Percentiles rank a stretch among this genome's conserved stretches.
Conservation (phyloP, 768 basidiomycete species). For the Solioccasus polychromus region DNA sequence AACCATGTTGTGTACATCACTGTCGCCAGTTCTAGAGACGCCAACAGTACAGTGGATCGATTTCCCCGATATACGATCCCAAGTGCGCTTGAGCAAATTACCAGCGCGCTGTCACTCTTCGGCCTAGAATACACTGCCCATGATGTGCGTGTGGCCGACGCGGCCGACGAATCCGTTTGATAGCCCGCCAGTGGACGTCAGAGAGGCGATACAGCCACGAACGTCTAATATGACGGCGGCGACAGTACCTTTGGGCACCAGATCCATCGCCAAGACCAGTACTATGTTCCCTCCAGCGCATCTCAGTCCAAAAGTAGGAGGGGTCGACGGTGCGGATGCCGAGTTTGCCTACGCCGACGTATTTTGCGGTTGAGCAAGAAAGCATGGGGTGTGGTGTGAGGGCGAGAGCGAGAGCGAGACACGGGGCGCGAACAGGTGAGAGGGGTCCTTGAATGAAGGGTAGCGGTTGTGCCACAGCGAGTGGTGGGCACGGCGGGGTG, state of each 20-base stretch:
- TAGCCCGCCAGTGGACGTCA: constrained; percentile 81
- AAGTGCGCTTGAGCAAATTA: constrained; percentile 37
- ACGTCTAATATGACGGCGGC: constrained; percentile 80
- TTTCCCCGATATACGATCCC: constrained; percentile 39
- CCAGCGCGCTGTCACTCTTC: constrained; percentile 68
- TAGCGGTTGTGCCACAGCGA: constrained; percentile 61
- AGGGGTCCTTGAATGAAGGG: constrained; percentile 74
- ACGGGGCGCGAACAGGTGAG: constrained; percentile 67
- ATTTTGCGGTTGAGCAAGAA: constrained; percentile 63
- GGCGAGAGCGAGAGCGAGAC: constrained; percentile 68
- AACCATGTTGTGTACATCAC: constrained; percentile 51
- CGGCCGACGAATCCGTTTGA: constrained; percentile 84
- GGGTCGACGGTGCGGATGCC: constrained; percentile 63
- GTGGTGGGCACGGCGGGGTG: constrained; percentile 56
- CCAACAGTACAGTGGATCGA: constrained; percentile 50
- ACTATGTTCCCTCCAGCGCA: constrained; percentile 75
- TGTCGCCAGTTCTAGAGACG: constrained; percentile 83
- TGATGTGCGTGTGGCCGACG: constrained; percentile 75
- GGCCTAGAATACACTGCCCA: constrained; percentile 82
- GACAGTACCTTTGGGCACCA: constrained; percentile 73
- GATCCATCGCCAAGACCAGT: constrained; percentile 65
- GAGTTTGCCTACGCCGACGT: constrained; percentile 47
- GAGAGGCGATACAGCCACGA: constrained; percentile 65
- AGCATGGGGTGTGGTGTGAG: constrained; percentile 68
- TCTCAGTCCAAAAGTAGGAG: constrained; percentile 75